Evolutionary conservation across 192 early-diverging fungal species (phyloP), one percentile per base, ranked within the genome.

Genomic region (Coemansia asiatica): DNA sequence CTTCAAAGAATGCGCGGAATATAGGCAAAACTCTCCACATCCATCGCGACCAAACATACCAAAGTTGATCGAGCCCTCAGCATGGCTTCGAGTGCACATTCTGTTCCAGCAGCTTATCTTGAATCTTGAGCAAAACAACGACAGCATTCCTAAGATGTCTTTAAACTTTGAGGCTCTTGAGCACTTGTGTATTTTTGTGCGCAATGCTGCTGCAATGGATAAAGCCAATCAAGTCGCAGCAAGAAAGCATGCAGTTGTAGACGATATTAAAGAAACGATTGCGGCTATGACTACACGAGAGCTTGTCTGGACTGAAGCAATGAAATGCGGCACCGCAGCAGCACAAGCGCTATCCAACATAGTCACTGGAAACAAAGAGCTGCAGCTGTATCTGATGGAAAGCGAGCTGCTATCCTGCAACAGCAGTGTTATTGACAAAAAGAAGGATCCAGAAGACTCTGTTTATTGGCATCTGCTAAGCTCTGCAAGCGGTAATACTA

Each of bases 181-280:
- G 1, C 61, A 63, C 13, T 56, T 79, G 31, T 79, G 76, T 25
- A 40, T 60, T 22, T 73, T 64, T 64, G 68, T 64, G 57, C 76
- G 76, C 64, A 79, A 79, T 54, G 64, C 76, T 4, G 56, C 65
- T 21, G 76, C 76, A 6, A 71, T 74, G 76, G 64, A 62, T 28
- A 48, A 8, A 21, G 5, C 48, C 16, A 79, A 79, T 65, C 76
- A 79, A 56, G 44, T 36, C 35, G 6, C n/a, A 7, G 62, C 64
- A 7, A 51, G 21, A 21, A 33, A 8, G 3, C 44, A 61, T 1
- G 64, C 50, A 0, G 27, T 79, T 0, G 9, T 63, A 0, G 61
- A 8, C 22, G 71, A 74, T 29, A 25, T 74, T 31, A 31, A 33
- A 4, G 13, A 49, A 3, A 66, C 67, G 4, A 57, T 71, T 9